Evolutionary conservation across 1,284 basidiomycete genomes (phyloP).

Genomic region (Chondrostereum purpureum): DNA sequence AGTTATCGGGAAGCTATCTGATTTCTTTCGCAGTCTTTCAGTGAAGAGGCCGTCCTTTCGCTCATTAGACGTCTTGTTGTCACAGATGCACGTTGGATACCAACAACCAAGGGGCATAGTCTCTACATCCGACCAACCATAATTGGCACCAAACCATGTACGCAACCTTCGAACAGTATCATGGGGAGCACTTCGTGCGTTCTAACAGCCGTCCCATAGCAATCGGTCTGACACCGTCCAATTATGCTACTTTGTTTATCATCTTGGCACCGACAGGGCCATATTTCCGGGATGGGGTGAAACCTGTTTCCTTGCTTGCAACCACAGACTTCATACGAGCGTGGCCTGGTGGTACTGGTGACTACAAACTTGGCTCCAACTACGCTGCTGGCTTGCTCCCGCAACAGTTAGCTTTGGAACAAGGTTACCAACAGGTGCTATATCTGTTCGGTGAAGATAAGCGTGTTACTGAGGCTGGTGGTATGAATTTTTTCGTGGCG

Average conservation of each 20-base stretch:
- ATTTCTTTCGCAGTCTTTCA: slow-evolving; percentile 45
- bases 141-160: slow-evolving; percentile 72
- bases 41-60: slow-evolving; percentile 53
- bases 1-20: background rate
- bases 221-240: slow-evolving; percentile 64
- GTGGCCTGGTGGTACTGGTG: slow-evolving; percentile 79
- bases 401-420: slow-evolving; percentile 51
- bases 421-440: slow-evolving; percentile 59
- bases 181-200: too few species aligned
- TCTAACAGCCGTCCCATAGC: slow-evolving; percentile 24
- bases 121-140: slow-evolving; percentile 79
- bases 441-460: slow-evolving; percentile 31
- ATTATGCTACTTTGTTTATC: slow-evolving; percentile 67
- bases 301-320: slow-evolving; percentile 67
- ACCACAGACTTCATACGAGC: slow-evolving; percentile 65
- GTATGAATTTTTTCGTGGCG: slow-evolving; percentile 69
- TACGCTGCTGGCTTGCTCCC: slow-evolving; percentile 67
- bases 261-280: slow-evolving; percentile 64
- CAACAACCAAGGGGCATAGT: slow-evolving; percentile 57
- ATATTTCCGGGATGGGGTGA: slow-evolving; percentile 59
- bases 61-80: slow-evolving; percentile 67
- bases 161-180: too few species aligned
- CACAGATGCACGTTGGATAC: slow-evolving; percentile 74
- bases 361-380: slow-evolving; percentile 60
- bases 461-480: slow-evolving; percentile 47